A percentile compares a stretch with the other conserved stretches of the same genome.
Conservation (phyloP, 768 basidiomycete species). For the Lactarius deliciosus region DNA sequence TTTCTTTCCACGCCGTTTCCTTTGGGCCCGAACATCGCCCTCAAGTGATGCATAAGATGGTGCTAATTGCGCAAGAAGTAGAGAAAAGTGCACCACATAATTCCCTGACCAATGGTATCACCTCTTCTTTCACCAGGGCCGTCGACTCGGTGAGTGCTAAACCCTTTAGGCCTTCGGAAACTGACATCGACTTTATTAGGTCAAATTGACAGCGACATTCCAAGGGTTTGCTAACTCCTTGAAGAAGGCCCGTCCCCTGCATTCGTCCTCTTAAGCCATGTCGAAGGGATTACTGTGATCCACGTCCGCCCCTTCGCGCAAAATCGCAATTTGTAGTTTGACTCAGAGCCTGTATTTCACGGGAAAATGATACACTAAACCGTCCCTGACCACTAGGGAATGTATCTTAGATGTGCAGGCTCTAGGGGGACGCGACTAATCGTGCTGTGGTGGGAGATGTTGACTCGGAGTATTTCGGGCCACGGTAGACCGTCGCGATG, state of each 20-base stretch:
- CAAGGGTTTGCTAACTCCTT: slow-evolving; percentile 56
- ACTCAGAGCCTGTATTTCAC: neutral
- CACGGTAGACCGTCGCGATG: too few species aligned
- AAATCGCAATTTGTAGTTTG: neutral
- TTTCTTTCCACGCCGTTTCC: slow-evolving; percentile 57
- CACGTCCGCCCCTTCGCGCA: neutral
- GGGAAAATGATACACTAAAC: too few species aligned
- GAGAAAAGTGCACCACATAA: slow-evolving; percentile 46
- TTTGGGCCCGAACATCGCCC: slow-evolving; percentile 44
- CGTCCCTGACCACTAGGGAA: too few species aligned
- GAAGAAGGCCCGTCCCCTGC: slow-evolving; percentile 49
- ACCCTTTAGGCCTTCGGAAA: neutral
- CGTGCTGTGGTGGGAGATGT: too few species aligned
- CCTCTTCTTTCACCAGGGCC: slow-evolving; percentile 50
- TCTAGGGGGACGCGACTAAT: too few species aligned
- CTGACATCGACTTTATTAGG: slow-evolving; percentile 35
- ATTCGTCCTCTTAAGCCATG: slow-evolving; percentile 31
- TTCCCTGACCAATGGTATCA: slow-evolving; percentile 33
- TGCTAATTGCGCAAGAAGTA: slow-evolving; percentile 47
- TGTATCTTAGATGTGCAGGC: too few species aligned
- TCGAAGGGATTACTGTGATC: neutral
- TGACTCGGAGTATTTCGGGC: too few species aligned
- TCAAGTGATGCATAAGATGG: slow-evolving; percentile 47
- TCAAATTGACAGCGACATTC: slow-evolving; percentile 56
- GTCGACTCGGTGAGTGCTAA: slow-evolving; percentile 46